phyloP scores from a whole-genome alignment of 768 basidiomycete genomes.

The Mycena maculata region DNA sequence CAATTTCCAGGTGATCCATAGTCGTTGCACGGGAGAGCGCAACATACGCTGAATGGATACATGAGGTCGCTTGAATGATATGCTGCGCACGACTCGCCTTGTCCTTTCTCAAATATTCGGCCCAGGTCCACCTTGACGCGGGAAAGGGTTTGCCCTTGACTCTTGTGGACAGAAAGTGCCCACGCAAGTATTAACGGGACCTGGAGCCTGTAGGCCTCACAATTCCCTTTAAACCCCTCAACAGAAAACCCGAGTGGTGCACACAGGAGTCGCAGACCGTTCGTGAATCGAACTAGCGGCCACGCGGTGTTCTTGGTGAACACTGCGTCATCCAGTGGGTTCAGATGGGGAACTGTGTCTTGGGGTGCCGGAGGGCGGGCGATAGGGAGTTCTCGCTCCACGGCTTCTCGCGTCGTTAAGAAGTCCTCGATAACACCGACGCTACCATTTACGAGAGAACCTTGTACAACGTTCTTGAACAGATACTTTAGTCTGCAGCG shows the following conservation, averaged over 20 bases:
- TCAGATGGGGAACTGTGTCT: conserved; percentile 10
- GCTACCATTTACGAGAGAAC: conserved; percentile 74
- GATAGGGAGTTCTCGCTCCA: conserved; percentile 41
- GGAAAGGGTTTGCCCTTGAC: conserved; percentile 87
- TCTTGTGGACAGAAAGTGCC: conserved; percentile 90
- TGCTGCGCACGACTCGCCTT: conserved; percentile 37
- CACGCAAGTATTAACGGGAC: conserved; percentile 73
- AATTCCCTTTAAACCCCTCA: conserved; percentile 62
- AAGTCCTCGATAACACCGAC: conserved; percentile 66
- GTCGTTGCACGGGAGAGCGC: conserved; percentile 77
- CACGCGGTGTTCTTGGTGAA: conserved; percentile 52
- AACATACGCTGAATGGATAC: conserved; percentile 63
- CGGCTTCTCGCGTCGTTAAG: conserved; percentile 60
- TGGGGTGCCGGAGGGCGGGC: conserved; percentile 40
- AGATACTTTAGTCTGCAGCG: neutral
- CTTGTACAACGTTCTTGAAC: conserved; percentile 65
- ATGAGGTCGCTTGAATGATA: neutral
- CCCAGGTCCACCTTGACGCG: conserved; percentile 83
- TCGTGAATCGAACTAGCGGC: conserved; percentile 71
- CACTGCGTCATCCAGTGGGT: conserved; percentile 38
- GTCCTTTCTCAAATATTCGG: conserved; percentile 80
- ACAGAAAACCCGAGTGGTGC: conserved; percentile 68
- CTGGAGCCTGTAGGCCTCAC: conserved; percentile 71
- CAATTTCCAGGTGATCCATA: conserved; percentile 70
- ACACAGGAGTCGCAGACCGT: conserved; percentile 60